These are phyloP conservation scores for Chlorella ohadii DNA, from an alignment of 139 green algal species.

Conservation along the genomic window DNA sequence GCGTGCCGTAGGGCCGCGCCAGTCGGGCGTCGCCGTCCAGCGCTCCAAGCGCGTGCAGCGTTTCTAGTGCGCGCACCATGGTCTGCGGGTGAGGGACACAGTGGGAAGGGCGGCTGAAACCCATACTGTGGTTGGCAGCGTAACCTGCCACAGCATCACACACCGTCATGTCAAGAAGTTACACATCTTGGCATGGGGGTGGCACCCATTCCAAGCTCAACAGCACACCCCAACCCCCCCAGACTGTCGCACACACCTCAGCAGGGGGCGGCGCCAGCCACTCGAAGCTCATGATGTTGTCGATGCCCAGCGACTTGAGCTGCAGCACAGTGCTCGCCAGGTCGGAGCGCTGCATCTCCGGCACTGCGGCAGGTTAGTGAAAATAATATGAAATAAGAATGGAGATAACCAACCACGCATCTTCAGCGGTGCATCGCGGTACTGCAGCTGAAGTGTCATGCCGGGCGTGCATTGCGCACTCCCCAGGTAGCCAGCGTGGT, in stretches of 20 bases:
- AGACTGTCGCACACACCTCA: constrained; percentile 53
- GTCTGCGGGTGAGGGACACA: constrained; percentile 71
- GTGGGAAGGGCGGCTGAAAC: too few relatives aligned
- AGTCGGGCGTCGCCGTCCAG: constrained; percentile 72
- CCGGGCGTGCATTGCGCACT: too few relatives aligned
- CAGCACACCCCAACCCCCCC: too few relatives aligned
- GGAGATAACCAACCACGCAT: too few relatives aligned
- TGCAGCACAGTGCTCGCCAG: constrained; percentile 81
- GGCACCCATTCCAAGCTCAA: neutral
- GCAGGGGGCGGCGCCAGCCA: constrained; percentile 93
- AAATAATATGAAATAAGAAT: too few relatives aligned
- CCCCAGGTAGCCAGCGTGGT: too few relatives aligned
- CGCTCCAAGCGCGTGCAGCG: constrained; percentile 89
- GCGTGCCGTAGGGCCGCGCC: neutral
- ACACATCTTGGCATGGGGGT: too few relatives aligned
- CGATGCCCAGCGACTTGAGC: constrained; percentile 85
- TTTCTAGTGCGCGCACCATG: constrained; percentile 93
- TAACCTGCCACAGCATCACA: too few relatives aligned
- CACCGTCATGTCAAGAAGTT: too few relatives aligned
- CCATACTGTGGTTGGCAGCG: too few relatives aligned
- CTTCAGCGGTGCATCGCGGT: too few relatives aligned
- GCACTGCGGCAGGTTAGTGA: constrained; percentile 54
- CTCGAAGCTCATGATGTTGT: constrained; percentile 96
- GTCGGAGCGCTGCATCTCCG: constrained; percentile 98
- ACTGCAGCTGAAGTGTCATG: too few relatives aligned